Percentiles rank a stretch among this genome's conserved stretches.
Conservation (phyloP, 371 early-diverging fungal species). For the Mucor racemosus region DNA sequence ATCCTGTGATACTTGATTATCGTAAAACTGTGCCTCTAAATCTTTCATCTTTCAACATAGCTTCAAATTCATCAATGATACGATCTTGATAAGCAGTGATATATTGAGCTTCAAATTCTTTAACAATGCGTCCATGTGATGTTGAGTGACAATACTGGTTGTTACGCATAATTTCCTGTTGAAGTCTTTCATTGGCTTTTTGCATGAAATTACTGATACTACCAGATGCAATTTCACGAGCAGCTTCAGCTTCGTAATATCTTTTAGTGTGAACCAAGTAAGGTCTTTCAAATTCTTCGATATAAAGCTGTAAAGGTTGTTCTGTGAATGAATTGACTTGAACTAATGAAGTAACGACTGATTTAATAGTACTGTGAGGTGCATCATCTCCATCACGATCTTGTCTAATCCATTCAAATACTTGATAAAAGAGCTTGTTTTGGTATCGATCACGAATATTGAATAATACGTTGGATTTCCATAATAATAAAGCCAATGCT, state of each 20-base stretch:
- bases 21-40: slow-evolving; percentile 55
- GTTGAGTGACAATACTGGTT: slow-evolving; percentile 69
- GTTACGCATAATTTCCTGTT: slow-evolving; percentile 63
- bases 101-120: slow-evolving; percentile 80
- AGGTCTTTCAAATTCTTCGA: slow-evolving; percentile 80
- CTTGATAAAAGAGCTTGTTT: slow-evolving; percentile 72
- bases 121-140: slow-evolving; percentile 68
- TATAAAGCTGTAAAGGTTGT: slow-evolving; percentile 73
- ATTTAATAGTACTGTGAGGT: slow-evolving; percentile 60
- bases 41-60: slow-evolving; percentile 69
- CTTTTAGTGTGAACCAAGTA: slow-evolving; percentile 70
- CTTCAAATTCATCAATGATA: slow-evolving; percentile 73
- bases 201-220: slow-evolving; percentile 76
- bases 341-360: slow-evolving; percentile 68
- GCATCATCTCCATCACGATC: slow-evolving; percentile 75
- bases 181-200: slow-evolving; percentile 56
- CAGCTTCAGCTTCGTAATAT: slow-evolving; percentile 80
- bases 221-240: slow-evolving; percentile 57
- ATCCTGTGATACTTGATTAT: not conserved
- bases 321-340: slow-evolving; percentile 72
- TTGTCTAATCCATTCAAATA: slow-evolving; percentile 70
- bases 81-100: slow-evolving; percentile 68
- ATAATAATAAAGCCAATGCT: slow-evolving; percentile 73
- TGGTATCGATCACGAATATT: slow-evolving; percentile 63
- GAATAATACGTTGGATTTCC: slow-evolving; percentile 74